Percentiles rank a stretch among this genome's conserved stretches.
phyloP scores from a whole-genome alignment of 805 yeast species.

The Saturnispora hagleri region DNA sequence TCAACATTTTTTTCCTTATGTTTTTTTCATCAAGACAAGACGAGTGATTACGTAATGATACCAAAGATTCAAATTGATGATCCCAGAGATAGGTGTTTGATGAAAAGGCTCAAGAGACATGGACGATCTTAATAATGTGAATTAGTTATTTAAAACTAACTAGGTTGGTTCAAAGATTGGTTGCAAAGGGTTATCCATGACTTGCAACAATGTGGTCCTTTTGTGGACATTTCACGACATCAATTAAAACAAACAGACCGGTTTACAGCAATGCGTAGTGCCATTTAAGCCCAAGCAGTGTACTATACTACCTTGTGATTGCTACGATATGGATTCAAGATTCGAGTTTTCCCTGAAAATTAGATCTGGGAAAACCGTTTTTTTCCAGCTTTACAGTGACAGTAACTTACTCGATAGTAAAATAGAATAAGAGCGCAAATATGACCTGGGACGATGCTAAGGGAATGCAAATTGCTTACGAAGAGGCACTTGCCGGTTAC shows the following conservation, averaged over 20 bases:
- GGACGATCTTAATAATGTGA: background rate
- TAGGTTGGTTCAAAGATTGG: no score
- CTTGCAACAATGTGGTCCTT: no score
- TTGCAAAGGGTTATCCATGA: no score
- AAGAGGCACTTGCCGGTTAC: slow-evolving; percentile 59
- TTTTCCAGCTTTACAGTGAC: background rate
- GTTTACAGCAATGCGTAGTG: no score
- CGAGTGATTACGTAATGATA: background rate
- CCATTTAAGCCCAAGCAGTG: no score
- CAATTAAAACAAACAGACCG: no score
- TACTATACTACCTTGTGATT: background rate
- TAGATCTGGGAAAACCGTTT: background rate
- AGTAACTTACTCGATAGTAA: background rate
- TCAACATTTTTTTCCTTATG: background rate
- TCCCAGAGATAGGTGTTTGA: no score
- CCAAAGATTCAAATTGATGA: background rate
- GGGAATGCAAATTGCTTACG: slow-evolving; percentile 63
- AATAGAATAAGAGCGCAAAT: background rate
- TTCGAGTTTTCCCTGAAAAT: background rate
- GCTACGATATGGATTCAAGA: background rate
- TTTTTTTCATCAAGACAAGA: background rate
- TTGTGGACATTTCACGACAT: no score
- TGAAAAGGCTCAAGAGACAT: background rate
- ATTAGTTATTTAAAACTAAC: background rate
- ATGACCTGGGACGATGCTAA: slow-evolving; percentile 53